phyloP scores from a whole-genome alignment of 495 filamentous ascomycete species.

The Penicillium angulare region DNA sequence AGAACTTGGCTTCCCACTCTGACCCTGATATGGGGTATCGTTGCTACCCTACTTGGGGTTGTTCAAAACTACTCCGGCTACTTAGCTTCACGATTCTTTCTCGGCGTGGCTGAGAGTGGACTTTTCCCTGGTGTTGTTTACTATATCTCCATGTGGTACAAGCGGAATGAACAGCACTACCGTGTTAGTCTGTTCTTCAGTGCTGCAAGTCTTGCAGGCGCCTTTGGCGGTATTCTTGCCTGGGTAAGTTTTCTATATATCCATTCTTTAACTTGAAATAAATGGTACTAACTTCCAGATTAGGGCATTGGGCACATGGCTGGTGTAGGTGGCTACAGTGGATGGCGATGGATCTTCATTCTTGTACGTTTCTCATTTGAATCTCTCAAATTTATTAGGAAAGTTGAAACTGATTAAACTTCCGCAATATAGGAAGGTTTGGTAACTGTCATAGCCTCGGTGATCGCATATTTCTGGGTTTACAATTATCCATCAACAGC shows the following conservation, averaged over 20 bases:
- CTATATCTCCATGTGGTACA: conserved; percentile 86
- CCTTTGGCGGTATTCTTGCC: conserved; percentile 76
- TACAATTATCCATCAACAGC: conserved; percentile 71
- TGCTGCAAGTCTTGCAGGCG: conserved; percentile 70
- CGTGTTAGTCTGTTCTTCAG: conserved; percentile 75
- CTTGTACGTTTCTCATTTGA: conserved; percentile 33
- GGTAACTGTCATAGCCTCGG: conserved; percentile 61
- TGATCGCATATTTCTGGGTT: conserved; percentile 66
- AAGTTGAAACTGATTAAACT: conserved; percentile 7
- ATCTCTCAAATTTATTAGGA: background rate
- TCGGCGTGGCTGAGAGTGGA: conserved; percentile 49
- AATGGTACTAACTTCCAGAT: conserved; percentile 4
- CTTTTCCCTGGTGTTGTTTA: conserved; percentile 76
- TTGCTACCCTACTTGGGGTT: conserved; percentile 69
- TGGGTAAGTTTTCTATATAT: conserved; percentile 35
- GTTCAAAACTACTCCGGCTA: conserved; percentile 65
- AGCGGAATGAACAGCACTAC: conserved; percentile 67
- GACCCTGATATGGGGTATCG: conserved; percentile 58
- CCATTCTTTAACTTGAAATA: background rate
- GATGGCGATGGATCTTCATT: conserved; percentile 86
- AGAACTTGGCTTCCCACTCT: conserved; percentile 58
- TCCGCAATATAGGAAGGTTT: conserved; percentile 57
- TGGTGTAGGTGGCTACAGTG: conserved; percentile 61
- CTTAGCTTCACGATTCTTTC: conserved; percentile 53
- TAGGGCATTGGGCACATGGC: conserved; percentile 58